Conservation (phyloP, 108 stramenopile genomes). For the Epipyxis sp. region DNA sequence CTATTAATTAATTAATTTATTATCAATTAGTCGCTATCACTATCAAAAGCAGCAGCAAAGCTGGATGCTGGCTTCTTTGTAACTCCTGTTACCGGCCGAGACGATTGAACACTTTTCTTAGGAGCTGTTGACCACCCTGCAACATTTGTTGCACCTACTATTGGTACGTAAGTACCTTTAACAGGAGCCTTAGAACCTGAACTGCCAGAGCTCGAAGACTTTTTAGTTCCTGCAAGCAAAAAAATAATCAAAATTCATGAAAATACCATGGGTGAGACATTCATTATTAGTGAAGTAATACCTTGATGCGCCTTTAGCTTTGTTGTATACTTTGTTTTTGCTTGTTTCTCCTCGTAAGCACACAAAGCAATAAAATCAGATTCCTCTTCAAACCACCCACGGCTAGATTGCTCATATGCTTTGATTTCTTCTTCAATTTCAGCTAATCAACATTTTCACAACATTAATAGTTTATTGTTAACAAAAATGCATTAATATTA, state of each 20-base stretch:
- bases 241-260: neutral
- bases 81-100: neutral
- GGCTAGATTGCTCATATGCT: neutral
- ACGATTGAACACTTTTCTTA: constrained; percentile 16
- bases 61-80: neutral
- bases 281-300: neutral
- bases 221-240: neutral
- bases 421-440: constrained; percentile 8
- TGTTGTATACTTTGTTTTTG: neutral
- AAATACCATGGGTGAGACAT: neutral
- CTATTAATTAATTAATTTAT: neutral
- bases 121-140: too few species aligned
- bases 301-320: neutral
- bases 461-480: too few species aligned
- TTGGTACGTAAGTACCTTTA: too few species aligned
- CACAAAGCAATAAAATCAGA: constrained; percentile 2
- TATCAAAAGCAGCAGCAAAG: constrained; percentile 14
- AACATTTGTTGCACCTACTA: too few species aligned
- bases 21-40: constrained; percentile 2
- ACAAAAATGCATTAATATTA: too few species aligned
- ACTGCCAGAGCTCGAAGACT: neutral
- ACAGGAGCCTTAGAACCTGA: too few species aligned
- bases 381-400: constrained; percentile 26
- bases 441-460: too few species aligned
- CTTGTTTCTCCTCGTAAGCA: neutral